Base-by-base conservation (phyloP, 331 rosid genomes). In the Arachis monticola region DNA sequence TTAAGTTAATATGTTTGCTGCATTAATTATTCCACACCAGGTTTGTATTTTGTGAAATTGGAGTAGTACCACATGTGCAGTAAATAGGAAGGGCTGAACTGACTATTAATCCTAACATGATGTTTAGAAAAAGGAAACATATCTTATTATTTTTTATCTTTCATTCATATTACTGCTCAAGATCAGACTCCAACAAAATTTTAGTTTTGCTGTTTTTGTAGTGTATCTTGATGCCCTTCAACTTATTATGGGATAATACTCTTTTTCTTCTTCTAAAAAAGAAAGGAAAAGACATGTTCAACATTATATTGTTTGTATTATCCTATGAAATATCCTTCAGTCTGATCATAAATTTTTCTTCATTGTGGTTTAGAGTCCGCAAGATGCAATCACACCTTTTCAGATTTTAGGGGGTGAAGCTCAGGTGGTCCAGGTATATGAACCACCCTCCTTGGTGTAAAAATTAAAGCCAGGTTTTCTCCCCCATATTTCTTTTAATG, bases 341-440 rank as follows among this genome's bases (percentile, higher is more conserved):
- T 72, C 79, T 83, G 11, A 41, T 69, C 52, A n/a, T 74, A 17
- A 35, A 10, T 61, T 64, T 83, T 64, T 70, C 52, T 40, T 69
- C 51, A 63, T 48, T 75, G 73, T 44, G 78, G 56, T 80, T 78
- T 82, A 95, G 99, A 95, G 98, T 52, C 98, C 91, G 1, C 92
- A 95, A 86, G 98, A 95, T 81, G 89, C 94, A 27, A 63, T 95
- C 73, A 90, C 69, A 79, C 87, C 99, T 44, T 95, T 95, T 81
- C 99, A 95, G 87, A 95, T 95, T 90, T 86, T 92, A 83, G 99
- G 99, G 8, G 98, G 97, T 59, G 99, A 92, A 89, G 96, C 99
- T 82, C 99, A 95, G 77, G 87, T 92, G 58, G 91, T 95, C 79
- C 99, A 95, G 97, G 99, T 95, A 89, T 82, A 65, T 61, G 45